Conservation (phyloP, 2,329 filamentous ascomycete species). For the Nemania sp. region DNA sequence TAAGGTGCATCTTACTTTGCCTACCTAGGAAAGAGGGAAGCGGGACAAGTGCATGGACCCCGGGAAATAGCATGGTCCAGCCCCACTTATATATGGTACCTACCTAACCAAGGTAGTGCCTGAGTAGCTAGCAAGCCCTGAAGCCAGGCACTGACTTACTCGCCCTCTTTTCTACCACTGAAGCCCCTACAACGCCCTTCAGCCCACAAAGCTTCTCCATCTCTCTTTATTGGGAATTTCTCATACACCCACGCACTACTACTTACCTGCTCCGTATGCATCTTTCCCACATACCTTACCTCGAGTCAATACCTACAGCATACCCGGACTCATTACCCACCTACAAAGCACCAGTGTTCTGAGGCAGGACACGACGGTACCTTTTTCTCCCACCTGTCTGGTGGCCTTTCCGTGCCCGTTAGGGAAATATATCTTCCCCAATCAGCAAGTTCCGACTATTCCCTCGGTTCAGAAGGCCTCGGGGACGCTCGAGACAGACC, state of each 20-base stretch:
- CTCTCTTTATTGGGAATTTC: conserved; percentile 9
- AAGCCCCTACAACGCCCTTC: not conserved
- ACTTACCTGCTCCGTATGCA: not conserved
- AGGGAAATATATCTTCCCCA: conserved; percentile 19
- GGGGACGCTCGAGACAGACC: not conserved
- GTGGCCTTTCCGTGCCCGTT: conserved; percentile 20
- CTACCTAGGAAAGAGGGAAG: conserved; percentile 1
- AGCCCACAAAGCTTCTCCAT: conserved; percentile 14
- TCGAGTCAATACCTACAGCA: not conserved
- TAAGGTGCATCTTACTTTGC: not conserved
- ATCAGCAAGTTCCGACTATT: conserved; percentile 19
- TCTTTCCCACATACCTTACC: conserved; percentile 15
- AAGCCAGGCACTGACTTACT: not conserved
- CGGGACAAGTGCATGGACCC: no score
- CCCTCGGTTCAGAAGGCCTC: conserved; percentile 13
- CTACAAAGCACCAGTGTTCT: not conserved
- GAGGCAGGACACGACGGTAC: no score
- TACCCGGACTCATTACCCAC: no score
- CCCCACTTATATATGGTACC: not conserved
- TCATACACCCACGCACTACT: conserved; percentile 13
- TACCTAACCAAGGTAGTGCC: not conserved
- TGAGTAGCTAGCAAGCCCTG: not conserved
- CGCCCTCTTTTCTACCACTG: not conserved
- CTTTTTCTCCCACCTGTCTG: not conserved
- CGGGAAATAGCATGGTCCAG: not conserved